Conservation (phyloP, 2,329 filamentous ascomycete species). For the Blumeria hordei region DNA sequence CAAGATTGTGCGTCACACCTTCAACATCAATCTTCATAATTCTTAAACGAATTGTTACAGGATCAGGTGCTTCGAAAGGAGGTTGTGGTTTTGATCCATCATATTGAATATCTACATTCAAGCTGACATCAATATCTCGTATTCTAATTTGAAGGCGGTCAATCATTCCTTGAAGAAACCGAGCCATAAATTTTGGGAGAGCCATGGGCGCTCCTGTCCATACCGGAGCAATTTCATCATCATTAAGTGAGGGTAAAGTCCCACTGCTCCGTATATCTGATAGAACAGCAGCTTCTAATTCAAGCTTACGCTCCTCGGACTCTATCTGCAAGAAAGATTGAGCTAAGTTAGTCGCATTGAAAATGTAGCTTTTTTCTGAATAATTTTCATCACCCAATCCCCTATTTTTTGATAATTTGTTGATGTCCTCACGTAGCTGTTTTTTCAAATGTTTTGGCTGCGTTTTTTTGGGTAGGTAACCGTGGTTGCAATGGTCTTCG, state of each 20-base stretch:
- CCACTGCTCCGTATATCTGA: constrained; percentile 37
- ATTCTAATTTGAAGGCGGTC: constrained; percentile 47
- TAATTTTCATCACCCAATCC: neutral
- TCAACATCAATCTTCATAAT: constrained; percentile 42
- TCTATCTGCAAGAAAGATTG: constrained; percentile 57
- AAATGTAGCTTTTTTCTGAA: too few relatives aligned
- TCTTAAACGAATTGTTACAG: constrained; percentile 38
- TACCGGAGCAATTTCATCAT: constrained; percentile 31
- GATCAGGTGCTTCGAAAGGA: constrained; percentile 21
- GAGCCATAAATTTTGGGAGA: constrained; percentile 44
- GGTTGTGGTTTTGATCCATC: constrained; percentile 17
- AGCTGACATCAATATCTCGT: constrained; percentile 36
- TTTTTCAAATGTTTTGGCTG: neutral
- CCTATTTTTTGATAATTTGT: constrained; percentile 27
- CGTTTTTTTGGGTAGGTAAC: constrained; percentile 13
- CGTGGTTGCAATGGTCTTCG: constrained; percentile 13
- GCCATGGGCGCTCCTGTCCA: constrained; percentile 50
- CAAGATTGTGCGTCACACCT: constrained; percentile 26
- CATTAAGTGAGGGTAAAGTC: constrained; percentile 33
- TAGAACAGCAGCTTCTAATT: constrained; percentile 43
- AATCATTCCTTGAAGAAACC: constrained; percentile 48
- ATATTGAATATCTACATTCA: constrained; percentile 34
- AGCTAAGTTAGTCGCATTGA: constrained; percentile 38
- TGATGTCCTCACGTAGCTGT: neutral
- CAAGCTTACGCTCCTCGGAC: constrained; percentile 35